Percentiles rank a stretch among this genome's conserved stretches.
Evolutionary conservation across 345 rosid genomes (phyloP).

Genomic region (Turritis glabra): DNA sequence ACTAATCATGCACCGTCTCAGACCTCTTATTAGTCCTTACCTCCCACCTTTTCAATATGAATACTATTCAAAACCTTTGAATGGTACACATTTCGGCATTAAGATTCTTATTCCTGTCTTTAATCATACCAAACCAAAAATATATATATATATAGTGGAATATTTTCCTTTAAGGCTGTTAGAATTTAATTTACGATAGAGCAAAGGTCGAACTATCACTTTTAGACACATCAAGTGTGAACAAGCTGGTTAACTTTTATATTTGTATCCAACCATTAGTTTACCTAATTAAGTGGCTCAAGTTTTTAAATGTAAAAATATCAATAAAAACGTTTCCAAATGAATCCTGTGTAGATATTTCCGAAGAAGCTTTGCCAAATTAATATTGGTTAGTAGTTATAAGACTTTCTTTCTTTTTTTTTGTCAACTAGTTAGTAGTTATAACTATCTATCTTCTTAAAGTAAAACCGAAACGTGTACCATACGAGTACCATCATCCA

Average conservation of each 20-base stretch:
- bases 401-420: not conserved
- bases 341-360: not conserved
- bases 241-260: not conserved
- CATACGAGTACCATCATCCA: conserved; percentile 22
- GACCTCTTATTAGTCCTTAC: not conserved
- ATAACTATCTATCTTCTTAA: conserved; percentile 7
- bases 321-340: not conserved
- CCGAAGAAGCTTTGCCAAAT: not conserved
- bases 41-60: conserved; percentile 18
- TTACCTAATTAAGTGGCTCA: not conserved
- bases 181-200: not conserved
- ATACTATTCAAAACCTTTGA: conserved; percentile 26
- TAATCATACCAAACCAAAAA: not conserved
- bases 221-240: not conserved
- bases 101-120: conserved; percentile 15
- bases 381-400: conserved; percentile 24
- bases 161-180: not conserved
- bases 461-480: conserved; percentile 30
- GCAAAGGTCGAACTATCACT: not conserved
- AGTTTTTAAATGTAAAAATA: not conserved
- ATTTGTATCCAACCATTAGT: not conserved
- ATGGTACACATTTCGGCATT: not conserved
- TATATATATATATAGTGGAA: not conserved
- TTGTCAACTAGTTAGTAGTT: conserved; percentile 35
- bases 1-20: conserved; percentile 22